Percentiles rank a stretch among this genome's conserved stretches.
phyloP scores from a whole-genome alignment of 2,329 filamentous ascomycete species.

The Xylariomycetidae sp. region DNA sequence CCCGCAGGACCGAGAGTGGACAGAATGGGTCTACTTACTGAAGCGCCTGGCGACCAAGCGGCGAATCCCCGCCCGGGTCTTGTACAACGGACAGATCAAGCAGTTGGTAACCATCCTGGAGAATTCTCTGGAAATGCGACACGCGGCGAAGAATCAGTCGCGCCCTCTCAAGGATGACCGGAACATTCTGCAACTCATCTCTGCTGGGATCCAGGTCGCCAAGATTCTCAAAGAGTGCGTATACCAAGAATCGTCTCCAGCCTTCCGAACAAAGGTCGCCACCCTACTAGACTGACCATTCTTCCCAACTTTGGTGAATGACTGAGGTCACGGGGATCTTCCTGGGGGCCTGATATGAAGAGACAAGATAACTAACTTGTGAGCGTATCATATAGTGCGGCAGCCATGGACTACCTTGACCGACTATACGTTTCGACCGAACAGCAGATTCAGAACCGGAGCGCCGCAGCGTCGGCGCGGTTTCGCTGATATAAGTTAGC shows the following conservation, averaged over 20 bases:
- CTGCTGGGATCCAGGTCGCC: slow-evolving; percentile 80
- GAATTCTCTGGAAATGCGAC: slow-evolving; percentile 83
- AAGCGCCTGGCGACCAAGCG: slow-evolving; percentile 83
- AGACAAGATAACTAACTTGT: too few species aligned
- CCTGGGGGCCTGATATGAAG: too few species aligned
- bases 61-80: slow-evolving; percentile 74
- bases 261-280: too few species aligned
- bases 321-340: too few species aligned
- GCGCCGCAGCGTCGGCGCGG: slow-evolving; percentile 35
- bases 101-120: slow-evolving; percentile 85
- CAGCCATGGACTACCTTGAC: slow-evolving; percentile 79
- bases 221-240: slow-evolving; percentile 88
- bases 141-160: slow-evolving; percentile 78
- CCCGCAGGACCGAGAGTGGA: slow-evolving; percentile 61
- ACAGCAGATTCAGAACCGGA: slow-evolving; percentile 68
- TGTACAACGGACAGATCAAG: slow-evolving; percentile 89
- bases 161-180: slow-evolving; percentile 82
- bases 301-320: too few species aligned
- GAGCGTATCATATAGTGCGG: too few species aligned
- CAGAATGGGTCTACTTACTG: slow-evolving; percentile 84
- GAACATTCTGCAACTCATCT: slow-evolving; percentile 83
- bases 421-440: slow-evolving; percentile 79
- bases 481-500: slow-evolving; percentile 37
- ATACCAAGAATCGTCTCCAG: too few species aligned
- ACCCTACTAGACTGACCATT: too few species aligned